These are phyloP conservation scores for Trifolium fragiferum DNA, from an alignment of 306 rosid species.

Conservation along the genomic window DNA sequence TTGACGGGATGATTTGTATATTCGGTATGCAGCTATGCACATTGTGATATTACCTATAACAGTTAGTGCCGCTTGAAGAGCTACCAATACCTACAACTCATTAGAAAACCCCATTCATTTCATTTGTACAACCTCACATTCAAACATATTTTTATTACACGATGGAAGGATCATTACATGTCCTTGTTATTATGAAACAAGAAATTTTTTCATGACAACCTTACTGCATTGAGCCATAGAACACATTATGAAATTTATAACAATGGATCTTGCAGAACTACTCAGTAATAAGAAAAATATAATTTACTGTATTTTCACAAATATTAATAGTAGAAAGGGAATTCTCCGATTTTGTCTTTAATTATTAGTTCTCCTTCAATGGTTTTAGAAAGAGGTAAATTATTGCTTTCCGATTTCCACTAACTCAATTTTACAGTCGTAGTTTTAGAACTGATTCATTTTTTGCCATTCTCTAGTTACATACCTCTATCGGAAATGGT, in stretches of 20 bases:
- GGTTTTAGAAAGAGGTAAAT: no score
- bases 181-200: conserved; percentile 33
- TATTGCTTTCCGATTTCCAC: no score
- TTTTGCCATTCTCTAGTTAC: not conserved
- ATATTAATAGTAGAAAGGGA: not conserved
- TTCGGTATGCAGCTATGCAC: conserved; percentile 89
- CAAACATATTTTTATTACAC: conserved; percentile 14
- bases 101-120: conserved; percentile 30
- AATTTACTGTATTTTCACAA: not conserved
- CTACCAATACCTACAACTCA: conserved; percentile 86
- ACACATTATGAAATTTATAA: no score
- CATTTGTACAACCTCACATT: conserved; percentile 20
- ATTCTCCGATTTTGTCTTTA: no score
- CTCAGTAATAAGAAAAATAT: conserved; percentile 5
- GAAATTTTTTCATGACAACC: conserved; percentile 20
- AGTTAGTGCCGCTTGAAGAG: conserved; percentile 91
- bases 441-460: no score
- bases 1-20: conserved; percentile 75
- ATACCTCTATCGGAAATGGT: not conserved
- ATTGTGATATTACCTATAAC: conserved; percentile 84
- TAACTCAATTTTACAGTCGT: no score
- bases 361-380: no score
- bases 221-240: not conserved
- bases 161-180: conserved; percentile 27
- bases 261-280: not conserved